Conservation (phyloP, 768 basidiomycete genomes). For the Russula abietina region DNA sequence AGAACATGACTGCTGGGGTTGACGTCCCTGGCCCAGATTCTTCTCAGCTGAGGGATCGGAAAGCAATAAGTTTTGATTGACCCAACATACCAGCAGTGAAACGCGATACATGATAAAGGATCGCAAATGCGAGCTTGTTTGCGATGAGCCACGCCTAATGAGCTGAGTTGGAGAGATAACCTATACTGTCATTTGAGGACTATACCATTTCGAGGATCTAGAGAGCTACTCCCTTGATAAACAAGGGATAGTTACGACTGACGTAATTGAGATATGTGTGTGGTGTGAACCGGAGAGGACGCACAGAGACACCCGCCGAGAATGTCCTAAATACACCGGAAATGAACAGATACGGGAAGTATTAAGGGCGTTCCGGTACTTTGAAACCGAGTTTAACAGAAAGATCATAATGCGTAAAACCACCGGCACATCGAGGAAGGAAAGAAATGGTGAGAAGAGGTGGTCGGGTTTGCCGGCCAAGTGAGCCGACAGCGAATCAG, state of each 20-base stretch:
- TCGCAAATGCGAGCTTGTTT: neutral
- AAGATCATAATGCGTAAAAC: conserved; percentile 18
- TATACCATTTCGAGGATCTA: neutral
- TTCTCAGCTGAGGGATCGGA: neutral
- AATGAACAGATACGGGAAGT: neutral
- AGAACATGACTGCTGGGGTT: conserved; percentile 9
- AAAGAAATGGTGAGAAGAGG: conserved; percentile 25
- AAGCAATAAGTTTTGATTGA: neutral
- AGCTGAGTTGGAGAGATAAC: neutral
- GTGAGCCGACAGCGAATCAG: conserved; percentile 31
- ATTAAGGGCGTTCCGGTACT: neutral
- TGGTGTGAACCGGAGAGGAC: neutral
- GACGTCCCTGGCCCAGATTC: neutral
- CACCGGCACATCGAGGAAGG: conserved; percentile 29
- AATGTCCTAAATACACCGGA: neutral
- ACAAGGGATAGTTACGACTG: neutral
- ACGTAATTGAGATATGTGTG: neutral
- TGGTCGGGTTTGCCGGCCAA: conserved; percentile 28
- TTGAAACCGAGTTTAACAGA: neutral
- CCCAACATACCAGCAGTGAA: neutral
- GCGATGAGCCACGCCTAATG: conserved; percentile 7
- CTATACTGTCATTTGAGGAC: neutral
- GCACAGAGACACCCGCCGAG: conserved; percentile 1
- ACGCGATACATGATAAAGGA: neutral
- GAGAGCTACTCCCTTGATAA: neutral